phyloP scores from a whole-genome alignment of 805 yeast genomes.

The Metschnikowia henanensis region DNA sequence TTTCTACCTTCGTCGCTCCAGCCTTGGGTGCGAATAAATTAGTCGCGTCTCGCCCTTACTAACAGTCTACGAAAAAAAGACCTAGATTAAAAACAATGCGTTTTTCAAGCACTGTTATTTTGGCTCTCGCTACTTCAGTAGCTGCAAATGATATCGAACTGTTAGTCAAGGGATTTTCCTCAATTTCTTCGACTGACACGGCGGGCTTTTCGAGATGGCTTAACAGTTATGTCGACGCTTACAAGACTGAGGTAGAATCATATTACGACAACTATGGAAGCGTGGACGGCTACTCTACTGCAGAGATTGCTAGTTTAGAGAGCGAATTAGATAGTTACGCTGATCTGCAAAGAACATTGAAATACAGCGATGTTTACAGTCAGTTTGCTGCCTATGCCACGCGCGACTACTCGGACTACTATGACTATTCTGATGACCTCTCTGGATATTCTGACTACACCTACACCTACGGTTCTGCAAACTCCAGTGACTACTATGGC shows the following conservation, averaged over 20 bases:
- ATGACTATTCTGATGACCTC: not conserved
- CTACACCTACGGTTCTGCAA: too few species aligned
- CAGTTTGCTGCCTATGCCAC: not conserved
- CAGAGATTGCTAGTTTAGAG: not conserved
- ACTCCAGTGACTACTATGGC: too few species aligned
- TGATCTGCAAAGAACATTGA: not conserved
- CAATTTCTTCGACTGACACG: slow-evolving; percentile 4
- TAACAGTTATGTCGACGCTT: slow-evolving; percentile 3
- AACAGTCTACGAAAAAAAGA: not conserved
- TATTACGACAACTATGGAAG: not conserved
- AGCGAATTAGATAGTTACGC: not conserved
- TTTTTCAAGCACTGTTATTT: not conserved
- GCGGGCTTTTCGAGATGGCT: slow-evolving; percentile 6
- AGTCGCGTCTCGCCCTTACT: not conserved
- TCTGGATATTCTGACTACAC: not conserved
- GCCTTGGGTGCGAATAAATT: not conserved
- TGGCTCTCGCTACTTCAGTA: slow-evolving; percentile 1
- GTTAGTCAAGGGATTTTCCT: not conserved
- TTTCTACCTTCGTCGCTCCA: too few species aligned
- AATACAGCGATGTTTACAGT: slow-evolving; percentile 3
- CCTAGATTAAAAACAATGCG: too few species aligned
- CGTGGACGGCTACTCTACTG: not conserved
- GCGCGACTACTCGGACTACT: not conserved
- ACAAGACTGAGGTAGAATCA: slow-evolving; percentile 3
- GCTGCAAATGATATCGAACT: slow-evolving; percentile 1